phyloP scores from a whole-genome alignment of 2,329 filamentous ascomycete genomes.

The Teratosphaeria epicoccoides region DNA sequence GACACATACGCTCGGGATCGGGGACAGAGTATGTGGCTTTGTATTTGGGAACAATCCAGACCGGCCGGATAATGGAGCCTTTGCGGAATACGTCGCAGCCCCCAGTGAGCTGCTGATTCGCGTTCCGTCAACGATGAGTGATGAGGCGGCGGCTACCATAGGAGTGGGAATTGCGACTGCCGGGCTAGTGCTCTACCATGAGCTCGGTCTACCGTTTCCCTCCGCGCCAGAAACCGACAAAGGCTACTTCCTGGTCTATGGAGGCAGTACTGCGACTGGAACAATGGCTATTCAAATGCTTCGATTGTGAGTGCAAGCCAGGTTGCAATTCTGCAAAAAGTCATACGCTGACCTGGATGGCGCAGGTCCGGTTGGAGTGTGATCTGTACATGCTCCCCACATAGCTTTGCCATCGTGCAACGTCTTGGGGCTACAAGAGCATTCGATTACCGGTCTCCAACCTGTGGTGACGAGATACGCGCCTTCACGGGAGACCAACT shows the following conservation, averaged over 20 bases:
- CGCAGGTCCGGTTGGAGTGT: not conserved
- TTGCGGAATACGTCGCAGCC: not conserved
- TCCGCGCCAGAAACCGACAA: not conserved
- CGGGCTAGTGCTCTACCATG: not conserved
- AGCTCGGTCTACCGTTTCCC: not conserved
- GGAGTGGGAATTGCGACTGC: not conserved
- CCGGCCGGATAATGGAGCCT: not conserved
- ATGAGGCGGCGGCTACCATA: not conserved
- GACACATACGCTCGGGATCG: not conserved
- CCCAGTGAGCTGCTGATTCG: not conserved
- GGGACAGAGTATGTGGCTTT: not conserved
- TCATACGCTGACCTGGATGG: too few relatives aligned
- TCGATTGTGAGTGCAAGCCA: not conserved
- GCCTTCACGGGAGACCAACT: constrained; percentile 6
- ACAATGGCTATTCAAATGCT: not conserved
- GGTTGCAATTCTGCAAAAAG: not conserved
- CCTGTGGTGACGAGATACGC: not conserved
- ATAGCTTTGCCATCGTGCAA: not conserved
- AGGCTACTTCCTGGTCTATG: not conserved
- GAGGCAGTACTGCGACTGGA: not conserved
- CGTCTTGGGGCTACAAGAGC: not conserved
- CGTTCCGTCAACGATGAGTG: not conserved
- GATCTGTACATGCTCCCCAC: not conserved
- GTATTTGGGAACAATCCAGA: not conserved
- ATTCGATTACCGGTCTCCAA: not conserved